phyloP scores from a whole-genome alignment of 1,284 basidiomycete species.

The Trichosporon sp. region DNA sequence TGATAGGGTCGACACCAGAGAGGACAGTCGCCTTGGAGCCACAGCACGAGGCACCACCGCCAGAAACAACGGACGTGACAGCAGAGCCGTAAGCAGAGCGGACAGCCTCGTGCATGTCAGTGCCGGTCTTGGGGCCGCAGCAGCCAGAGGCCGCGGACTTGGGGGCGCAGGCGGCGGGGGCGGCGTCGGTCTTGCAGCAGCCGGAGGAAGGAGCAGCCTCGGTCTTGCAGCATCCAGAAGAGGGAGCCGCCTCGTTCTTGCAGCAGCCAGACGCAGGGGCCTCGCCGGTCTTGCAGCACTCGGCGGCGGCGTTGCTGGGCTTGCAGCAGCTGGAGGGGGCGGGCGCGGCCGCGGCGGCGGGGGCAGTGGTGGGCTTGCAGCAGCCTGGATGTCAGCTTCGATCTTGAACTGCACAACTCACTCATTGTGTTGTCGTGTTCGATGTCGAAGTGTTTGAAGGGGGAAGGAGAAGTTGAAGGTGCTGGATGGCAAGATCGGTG shows the following conservation, averaged over 20 bases:
- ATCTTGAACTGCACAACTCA: not conserved
- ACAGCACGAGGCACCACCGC: slow-evolving; percentile 15
- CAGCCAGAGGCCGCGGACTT: not conserved
- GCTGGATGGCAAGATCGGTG: not conserved
- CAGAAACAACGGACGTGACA: not conserved
- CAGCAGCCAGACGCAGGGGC: not conserved
- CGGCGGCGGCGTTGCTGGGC: not conserved
- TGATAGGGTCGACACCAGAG: slow-evolving; percentile 19
- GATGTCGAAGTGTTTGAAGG: not conserved
- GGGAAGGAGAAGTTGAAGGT: not conserved
- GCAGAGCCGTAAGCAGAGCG: not conserved
- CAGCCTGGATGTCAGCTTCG: not conserved
- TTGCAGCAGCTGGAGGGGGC: not conserved
- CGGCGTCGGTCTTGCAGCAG: not conserved
- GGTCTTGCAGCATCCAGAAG: not conserved
- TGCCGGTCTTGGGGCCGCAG: not conserved
- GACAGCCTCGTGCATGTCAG: not conserved
- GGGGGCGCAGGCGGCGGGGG: not conserved
- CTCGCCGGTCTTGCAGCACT: not conserved
- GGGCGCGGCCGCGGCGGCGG: not conserved
- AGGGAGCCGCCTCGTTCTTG: not conserved
- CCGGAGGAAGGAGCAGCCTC: not conserved
- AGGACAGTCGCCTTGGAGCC: slow-evolving; percentile 16
- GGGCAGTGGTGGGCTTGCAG: not conserved
- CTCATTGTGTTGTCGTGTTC: not conserved